Evolutionary conservation across 1,139 yeast species (phyloP).

Genomic region (Chernovozyma aurita): DNA sequence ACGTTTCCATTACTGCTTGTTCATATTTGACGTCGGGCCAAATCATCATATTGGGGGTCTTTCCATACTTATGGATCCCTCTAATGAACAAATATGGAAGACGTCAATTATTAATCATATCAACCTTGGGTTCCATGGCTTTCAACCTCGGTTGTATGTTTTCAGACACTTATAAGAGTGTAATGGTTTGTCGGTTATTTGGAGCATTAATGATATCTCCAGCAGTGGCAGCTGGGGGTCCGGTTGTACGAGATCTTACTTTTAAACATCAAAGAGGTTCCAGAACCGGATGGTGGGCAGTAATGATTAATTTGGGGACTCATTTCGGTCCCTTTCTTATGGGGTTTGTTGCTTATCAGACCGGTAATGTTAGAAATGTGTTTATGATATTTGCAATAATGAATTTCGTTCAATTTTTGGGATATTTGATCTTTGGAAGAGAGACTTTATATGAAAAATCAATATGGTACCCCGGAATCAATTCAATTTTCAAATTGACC

Average conservation of each 20-base stretch:
- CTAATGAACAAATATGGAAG: constrained; percentile 17
- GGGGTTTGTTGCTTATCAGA: constrained; percentile 17
- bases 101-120: constrained; percentile 11
- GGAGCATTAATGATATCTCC: constrained; percentile 17
- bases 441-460: constrained; percentile 15
- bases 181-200: constrained; percentile 16
- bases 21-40: constrained; percentile 16
- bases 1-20: constrained; percentile 12
- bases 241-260: constrained; percentile 15
- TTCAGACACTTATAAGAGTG: constrained; percentile 11
- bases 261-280: constrained; percentile 19
- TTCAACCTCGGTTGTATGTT: constrained; percentile 17
- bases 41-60: constrained; percentile 15
- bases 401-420: constrained; percentile 14
- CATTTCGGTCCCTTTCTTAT: constrained; percentile 18
- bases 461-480: constrained; percentile 10
- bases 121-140: constrained; percentile 13
- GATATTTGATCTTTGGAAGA: constrained; percentile 14
- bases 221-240: constrained; percentile 17
- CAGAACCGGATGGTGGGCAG: constrained; percentile 19
- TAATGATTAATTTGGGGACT: constrained; percentile 17
- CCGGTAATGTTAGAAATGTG: constrained; percentile 11
- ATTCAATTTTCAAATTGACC: constrained; percentile 3
- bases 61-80: constrained; percentile 19
- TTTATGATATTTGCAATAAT: constrained; percentile 14